Percentiles rank a stretch among this genome's conserved stretches.
These are phyloP conservation scores for Lagenidium sp. DNA, from an alignment of 352 stramenopile genomes.

Conservation along the genomic window DNA sequence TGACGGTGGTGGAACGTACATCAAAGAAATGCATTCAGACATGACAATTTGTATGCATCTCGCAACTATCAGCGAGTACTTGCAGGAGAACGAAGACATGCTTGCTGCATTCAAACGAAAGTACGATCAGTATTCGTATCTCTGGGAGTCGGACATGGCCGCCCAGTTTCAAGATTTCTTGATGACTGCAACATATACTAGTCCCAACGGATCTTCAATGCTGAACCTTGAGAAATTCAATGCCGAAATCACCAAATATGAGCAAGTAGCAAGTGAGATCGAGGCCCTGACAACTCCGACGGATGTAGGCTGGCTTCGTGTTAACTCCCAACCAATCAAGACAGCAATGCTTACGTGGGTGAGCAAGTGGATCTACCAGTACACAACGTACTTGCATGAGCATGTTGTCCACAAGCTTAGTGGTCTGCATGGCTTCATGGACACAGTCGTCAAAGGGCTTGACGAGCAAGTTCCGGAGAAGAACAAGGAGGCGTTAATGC, in stretches of 20 bases:
- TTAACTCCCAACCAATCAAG: constrained; percentile 97
- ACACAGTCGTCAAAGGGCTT: constrained; percentile 85
- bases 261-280: constrained; percentile 90
- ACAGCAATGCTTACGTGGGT: constrained; percentile 94
- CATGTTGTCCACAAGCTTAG: constrained; percentile 88
- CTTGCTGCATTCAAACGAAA: constrained; percentile 89
- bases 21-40: constrained; percentile 96
- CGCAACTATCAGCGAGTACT: constrained; percentile 89
- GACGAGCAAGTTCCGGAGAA: constrained; percentile 87
- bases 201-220: constrained; percentile 78
- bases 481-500: constrained; percentile 94
- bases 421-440: constrained; percentile 91
- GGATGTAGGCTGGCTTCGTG: constrained; percentile 96
- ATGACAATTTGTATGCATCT: constrained; percentile 93
- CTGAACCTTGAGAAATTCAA: constrained; percentile 95
- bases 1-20: constrained; percentile 91
- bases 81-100: constrained; percentile 91
- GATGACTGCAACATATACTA: constrained; percentile 42
- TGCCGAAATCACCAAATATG: constrained; percentile 93
- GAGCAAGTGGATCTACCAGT: constrained; percentile 95
- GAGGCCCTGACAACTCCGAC: constrained; percentile 82
- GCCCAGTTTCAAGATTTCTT: constrained; percentile 92
- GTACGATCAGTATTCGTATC: constrained; percentile 93
- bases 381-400: constrained; percentile 91
- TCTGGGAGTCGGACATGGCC: constrained; percentile 95